These are phyloP conservation scores for Colletotrichum magnum DNA, from an alignment of 2,329 filamentous ascomycete genomes.

Conservation along the genomic window DNA sequence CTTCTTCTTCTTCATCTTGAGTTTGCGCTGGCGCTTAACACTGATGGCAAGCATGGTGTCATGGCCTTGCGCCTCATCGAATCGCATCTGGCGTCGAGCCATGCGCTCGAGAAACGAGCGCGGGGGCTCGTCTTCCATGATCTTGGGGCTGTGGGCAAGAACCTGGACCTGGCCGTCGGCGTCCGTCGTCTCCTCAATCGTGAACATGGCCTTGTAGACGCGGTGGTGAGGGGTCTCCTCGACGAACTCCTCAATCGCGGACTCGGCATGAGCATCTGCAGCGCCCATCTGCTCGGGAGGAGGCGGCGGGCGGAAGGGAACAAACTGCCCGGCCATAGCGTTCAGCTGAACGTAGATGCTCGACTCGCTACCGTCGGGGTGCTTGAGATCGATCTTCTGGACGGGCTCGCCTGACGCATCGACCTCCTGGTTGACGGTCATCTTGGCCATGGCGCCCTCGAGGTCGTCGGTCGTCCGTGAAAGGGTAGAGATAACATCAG, in stretches of 20 bases:
- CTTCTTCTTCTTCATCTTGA: constrained; percentile 99
- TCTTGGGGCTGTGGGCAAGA: constrained; percentile 71
- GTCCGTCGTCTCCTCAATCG: constrained; percentile 76
- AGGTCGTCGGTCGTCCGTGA: constrained; percentile 71
- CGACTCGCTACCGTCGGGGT: constrained; percentile 69
- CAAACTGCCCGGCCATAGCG: constrained; percentile 77
- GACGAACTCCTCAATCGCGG: constrained; percentile 54
- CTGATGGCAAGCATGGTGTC: constrained; percentile 83
- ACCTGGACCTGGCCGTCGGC: constrained; percentile 72
- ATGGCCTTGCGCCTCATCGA: constrained; percentile 67
- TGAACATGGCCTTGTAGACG: constrained; percentile 75
- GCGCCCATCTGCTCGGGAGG: constrained; percentile 74
- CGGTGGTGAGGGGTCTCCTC: constrained; percentile 59
- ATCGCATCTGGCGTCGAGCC: constrained; percentile 73
- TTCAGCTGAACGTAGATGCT: constrained; percentile 77
- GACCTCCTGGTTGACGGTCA: constrained; percentile 61
- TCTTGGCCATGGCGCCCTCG: constrained; percentile 69
- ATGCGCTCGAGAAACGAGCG: constrained; percentile 79
- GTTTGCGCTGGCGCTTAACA: constrained; percentile 90
- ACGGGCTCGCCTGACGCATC: constrained; percentile 61
- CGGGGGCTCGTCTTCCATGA: constrained; percentile 65
- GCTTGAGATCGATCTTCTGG: constrained; percentile 66
- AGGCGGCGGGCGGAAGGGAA: constrained; percentile 89
- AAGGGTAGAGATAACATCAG: constrained; percentile 78
- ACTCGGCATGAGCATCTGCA: constrained; percentile 48